Conservation (phyloP, 2,329 filamentous ascomycete species). For the Colletotrichum melonis region DNA sequence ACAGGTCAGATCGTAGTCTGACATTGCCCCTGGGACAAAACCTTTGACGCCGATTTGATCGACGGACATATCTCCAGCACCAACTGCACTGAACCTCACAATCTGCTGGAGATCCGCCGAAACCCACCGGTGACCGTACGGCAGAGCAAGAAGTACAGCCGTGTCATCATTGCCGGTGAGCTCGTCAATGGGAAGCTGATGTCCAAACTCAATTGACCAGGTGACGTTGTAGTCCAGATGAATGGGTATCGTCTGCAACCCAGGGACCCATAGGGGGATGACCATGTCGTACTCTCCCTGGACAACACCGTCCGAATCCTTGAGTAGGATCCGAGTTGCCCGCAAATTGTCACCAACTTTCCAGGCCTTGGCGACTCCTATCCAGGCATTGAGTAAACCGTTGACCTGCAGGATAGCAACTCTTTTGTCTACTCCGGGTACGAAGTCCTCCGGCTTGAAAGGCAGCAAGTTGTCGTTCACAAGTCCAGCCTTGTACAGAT, state of each 20-base stretch:
- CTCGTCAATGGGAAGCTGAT: slow-evolving; percentile 34
- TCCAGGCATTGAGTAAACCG: slow-evolving; percentile 60
- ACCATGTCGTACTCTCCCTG: slow-evolving; percentile 54
- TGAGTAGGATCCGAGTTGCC: slow-evolving; percentile 27
- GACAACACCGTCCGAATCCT: slow-evolving; percentile 42
- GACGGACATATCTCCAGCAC: slow-evolving; percentile 41
- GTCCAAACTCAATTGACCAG: slow-evolving; percentile 51
- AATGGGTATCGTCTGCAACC: slow-evolving; percentile 50
- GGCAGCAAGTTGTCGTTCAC: slow-evolving; percentile 85
- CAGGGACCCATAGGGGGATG: slow-evolving; percentile 56
- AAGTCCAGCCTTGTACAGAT: slow-evolving; percentile 76
- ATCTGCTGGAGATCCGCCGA: slow-evolving; percentile 53
- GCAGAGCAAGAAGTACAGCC: slow-evolving; percentile 55
- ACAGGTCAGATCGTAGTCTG: slow-evolving; percentile 36
- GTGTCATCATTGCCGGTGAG: slow-evolving; percentile 53
- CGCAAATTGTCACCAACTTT: slow-evolving; percentile 44
- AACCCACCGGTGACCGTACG: slow-evolving; percentile 60
- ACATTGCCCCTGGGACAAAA: slow-evolving; percentile 43
- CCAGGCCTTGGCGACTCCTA: slow-evolving; percentile 56
- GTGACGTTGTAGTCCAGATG: slow-evolving; percentile 50
- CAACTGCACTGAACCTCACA: slow-evolving; percentile 51
- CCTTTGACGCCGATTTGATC: slow-evolving; percentile 44
- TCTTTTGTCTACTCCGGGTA: slow-evolving; percentile 51
- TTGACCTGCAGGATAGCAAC: slow-evolving; percentile 49
- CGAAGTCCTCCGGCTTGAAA: slow-evolving; percentile 53